Percentiles rank a stretch among this genome's conserved stretches.
phyloP scores from a whole-genome alignment of 139 green algal genomes.

The Protoeuglena noctilucae region DNA sequence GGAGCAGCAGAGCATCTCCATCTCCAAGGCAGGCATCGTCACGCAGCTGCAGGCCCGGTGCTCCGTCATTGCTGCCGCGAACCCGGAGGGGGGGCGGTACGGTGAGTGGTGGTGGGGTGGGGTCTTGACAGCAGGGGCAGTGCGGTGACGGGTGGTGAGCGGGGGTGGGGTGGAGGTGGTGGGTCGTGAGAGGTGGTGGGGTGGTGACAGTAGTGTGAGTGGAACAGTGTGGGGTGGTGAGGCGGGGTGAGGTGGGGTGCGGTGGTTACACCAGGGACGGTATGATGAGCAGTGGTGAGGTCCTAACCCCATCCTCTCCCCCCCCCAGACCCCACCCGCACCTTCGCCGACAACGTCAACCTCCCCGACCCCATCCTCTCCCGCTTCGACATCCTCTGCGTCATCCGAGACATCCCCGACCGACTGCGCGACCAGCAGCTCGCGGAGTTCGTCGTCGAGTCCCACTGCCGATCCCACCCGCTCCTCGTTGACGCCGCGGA shows the following conservation, averaged over 20 bases:
- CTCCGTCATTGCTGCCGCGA: slow-evolving; percentile 91
- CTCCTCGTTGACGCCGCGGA: slow-evolving; percentile 8
- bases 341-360: slow-evolving; percentile 75
- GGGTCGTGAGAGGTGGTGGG: too few species aligned
- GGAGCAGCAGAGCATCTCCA: slow-evolving; percentile 99
- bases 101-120: too few species aligned
- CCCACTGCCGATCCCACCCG: slow-evolving; percentile 65
- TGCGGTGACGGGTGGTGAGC: too few species aligned
- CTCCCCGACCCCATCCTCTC: slow-evolving; percentile 95
- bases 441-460: slow-evolving; percentile 82
- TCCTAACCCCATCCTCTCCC: too few species aligned
- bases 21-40: slow-evolving; percentile 96
- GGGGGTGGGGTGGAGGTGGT: too few species aligned
- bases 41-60: slow-evolving; percentile 68
- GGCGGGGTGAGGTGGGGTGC: too few species aligned
- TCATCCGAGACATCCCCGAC: slow-evolving; percentile 92
- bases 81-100: slow-evolving; percentile 89
- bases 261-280: too few species aligned
- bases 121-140: too few species aligned
- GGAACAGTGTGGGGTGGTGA: too few species aligned
- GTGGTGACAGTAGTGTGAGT: too few species aligned
- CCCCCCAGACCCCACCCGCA: slow-evolving; percentile 70
- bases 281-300: too few species aligned
- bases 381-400: slow-evolving; percentile 88
- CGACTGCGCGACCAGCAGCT: slow-evolving; percentile 72